These are phyloP conservation scores for Erythrobasidium hasegawianum DNA, from an alignment of 1,284 basidiomycete species.

Conservation along the genomic window DNA sequence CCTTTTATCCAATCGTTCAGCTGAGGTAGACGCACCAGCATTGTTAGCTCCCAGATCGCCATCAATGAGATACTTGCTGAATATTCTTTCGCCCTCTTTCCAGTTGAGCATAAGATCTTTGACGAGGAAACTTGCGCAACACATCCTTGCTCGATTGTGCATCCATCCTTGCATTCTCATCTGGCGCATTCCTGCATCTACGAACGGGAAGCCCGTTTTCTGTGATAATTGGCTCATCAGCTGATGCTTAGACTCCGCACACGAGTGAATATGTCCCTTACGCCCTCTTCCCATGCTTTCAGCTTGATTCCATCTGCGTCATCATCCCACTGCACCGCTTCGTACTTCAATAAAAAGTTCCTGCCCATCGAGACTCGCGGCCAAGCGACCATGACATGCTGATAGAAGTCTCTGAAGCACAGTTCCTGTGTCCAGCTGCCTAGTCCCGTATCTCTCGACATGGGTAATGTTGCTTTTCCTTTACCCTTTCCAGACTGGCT, in stretches of 20 bases:
- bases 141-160: slow-evolving; percentile 78
- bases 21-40: slow-evolving; percentile 60
- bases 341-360: slow-evolving; percentile 66
- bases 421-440: slow-evolving; percentile 85
- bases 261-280: too few relatives aligned
- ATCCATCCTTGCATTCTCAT: slow-evolving; percentile 64
- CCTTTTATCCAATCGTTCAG: background rate
- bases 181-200: slow-evolving; percentile 86
- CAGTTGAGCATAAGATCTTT: slow-evolving; percentile 91
- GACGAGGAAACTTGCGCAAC: slow-evolving; percentile 73
- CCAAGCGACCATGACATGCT: slow-evolving; percentile 65
- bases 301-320: slow-evolving; percentile 59
- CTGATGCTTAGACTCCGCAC: too few relatives aligned
- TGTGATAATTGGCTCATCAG: too few relatives aligned
- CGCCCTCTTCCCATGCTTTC: slow-evolving; percentile 76
- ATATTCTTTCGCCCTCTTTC: slow-evolving; percentile 79
- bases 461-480: slow-evolving; percentile 38
- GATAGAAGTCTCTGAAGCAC: slow-evolving; percentile 83
- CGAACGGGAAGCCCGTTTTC: slow-evolving; percentile 78
- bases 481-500: slow-evolving; percentile 53
- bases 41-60: slow-evolving; percentile 86
- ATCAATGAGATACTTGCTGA: slow-evolving; percentile 82
- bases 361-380: slow-evolving; percentile 69
- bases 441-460: slow-evolving; percentile 65
- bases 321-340: slow-evolving; percentile 62